These are phyloP conservation scores for Thuidium tamariscinum DNA, from an alignment of 225 moss, liverwort and hornwort genomes.

Conservation along the genomic window DNA sequence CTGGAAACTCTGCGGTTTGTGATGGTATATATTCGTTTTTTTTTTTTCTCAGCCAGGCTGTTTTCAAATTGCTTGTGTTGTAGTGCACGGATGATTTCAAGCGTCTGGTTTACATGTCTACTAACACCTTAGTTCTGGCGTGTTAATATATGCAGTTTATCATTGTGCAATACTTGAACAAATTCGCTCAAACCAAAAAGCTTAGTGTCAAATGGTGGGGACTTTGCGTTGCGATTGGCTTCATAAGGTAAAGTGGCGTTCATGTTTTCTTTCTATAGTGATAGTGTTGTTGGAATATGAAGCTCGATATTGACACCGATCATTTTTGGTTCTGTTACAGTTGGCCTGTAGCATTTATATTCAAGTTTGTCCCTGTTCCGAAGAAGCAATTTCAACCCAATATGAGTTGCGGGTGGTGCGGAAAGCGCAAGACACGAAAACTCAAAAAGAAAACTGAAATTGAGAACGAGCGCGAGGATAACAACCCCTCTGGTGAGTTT, in stretches of 20 bases:
- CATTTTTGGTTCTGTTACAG: conserved; percentile 5
- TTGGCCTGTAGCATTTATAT: conserved; percentile 60
- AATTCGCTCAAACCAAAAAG: conserved; percentile 54
- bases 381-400: conserved; percentile 14
- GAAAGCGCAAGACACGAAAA: not conserved
- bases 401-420: not conserved
- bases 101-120: not conserved
- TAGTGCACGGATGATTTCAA: too few species aligned
- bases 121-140: not conserved
- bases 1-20: not conserved
- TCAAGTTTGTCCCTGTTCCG: conserved; percentile 59
- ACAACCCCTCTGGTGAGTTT: not conserved
- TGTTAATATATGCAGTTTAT: conserved; percentile 38
- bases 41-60: not conserved
- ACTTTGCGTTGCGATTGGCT: conserved; percentile 63
- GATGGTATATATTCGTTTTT: not conserved
- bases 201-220: conserved; percentile 53
- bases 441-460: not conserved
- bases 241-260: conserved; percentile 25
- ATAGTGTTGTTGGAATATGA: not conserved
- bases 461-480: not conserved
- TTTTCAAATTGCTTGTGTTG: not conserved
- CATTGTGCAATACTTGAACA: conserved; percentile 69
- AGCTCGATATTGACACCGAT: not conserved
- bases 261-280: too few species aligned